Conservation (phyloP, 257 asterid species). For the Eucommia ulmoides region DNA sequence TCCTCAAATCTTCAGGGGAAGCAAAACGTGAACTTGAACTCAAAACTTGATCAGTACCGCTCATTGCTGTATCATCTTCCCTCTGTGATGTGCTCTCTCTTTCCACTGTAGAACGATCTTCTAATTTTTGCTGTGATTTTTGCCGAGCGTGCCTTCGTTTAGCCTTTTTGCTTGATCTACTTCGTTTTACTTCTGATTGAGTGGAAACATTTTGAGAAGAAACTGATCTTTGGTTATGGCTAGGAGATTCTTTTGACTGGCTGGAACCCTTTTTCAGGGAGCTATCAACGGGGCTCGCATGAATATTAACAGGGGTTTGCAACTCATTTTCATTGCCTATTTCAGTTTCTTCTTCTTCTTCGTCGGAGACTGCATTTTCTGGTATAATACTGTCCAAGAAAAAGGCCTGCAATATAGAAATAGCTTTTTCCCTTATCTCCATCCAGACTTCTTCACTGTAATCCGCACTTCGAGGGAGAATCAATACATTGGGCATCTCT, state of each 20-base stretch:
- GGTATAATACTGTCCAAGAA: constrained; percentile 69
- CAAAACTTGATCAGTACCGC: constrained; percentile 82
- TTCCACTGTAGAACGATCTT: constrained; percentile 45
- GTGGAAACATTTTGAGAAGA: constrained; percentile 39
- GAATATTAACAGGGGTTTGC: constrained; percentile 37
- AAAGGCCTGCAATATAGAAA: constrained; percentile 69
- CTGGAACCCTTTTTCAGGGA: constrained; percentile 50
- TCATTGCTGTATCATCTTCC: constrained; percentile 83
- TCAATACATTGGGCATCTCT: constrained; percentile 99
- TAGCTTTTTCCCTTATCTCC: constrained; percentile 93
- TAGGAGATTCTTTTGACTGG: constrained; percentile 46
- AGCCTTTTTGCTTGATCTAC: constrained; percentile 93
- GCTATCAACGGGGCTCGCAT: constrained; percentile 53
- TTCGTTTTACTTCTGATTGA: constrained; percentile 70
- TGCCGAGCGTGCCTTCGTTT: constrained; percentile 91
- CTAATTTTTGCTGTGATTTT: constrained; percentile 72
- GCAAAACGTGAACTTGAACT: constrained; percentile 89
- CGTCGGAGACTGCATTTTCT: constrained; percentile 70
- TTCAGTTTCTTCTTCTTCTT: constrained; percentile 62
- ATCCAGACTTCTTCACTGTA: constrained; percentile 99
- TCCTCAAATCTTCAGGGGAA: constrained; percentile 78
- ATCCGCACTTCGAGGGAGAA: constrained; percentile 99
- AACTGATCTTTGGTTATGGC: constrained; percentile 55
- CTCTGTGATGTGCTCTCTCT: constrained; percentile 69
- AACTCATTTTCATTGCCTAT: constrained; percentile 36